These are phyloP conservation scores for Xylariomycetidae sp. DNA, from an alignment of 2,329 filamentous ascomycete genomes.

Conservation along the genomic window DNA sequence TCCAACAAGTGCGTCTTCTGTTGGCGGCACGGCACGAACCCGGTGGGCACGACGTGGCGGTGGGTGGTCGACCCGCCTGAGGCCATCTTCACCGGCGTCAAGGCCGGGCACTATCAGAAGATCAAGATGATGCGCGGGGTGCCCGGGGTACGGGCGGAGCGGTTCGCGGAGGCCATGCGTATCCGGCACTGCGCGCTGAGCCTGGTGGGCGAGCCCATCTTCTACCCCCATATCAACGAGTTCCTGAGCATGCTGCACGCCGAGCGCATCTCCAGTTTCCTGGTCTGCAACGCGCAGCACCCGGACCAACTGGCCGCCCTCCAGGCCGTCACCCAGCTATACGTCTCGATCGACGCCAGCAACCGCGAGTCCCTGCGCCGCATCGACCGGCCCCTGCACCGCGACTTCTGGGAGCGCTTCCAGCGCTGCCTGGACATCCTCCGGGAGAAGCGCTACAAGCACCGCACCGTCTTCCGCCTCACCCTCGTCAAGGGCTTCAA, in stretches of 20 bases:
- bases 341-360: constrained; percentile 92
- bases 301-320: constrained; percentile 81
- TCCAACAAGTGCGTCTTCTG: constrained; percentile 99
- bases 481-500: constrained; percentile 98
- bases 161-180: constrained; percentile 86
- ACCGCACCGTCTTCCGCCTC: constrained; percentile 89
- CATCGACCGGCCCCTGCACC: constrained; percentile 87
- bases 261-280: constrained; percentile 85
- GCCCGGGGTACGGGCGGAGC: constrained; percentile 83
- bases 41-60: constrained; percentile 92
- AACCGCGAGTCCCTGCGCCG: constrained; percentile 81
- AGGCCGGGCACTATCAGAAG: constrained; percentile 89
- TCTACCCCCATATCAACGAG: constrained; percentile 96
- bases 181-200: constrained; percentile 91
- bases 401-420: constrained; percentile 98
- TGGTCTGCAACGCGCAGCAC: constrained; percentile 96
- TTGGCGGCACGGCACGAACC: constrained; percentile 97
- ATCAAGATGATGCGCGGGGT: constrained; percentile 96
- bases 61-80: constrained; percentile 93
- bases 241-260: constrained; percentile 77
- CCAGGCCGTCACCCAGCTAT: constrained; percentile 85
- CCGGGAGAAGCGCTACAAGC: constrained; percentile 71
- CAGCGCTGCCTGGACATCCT: constrained; percentile 85
- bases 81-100: constrained; percentile 83
- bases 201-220: constrained; percentile 95